Conservation (phyloP, 2,329 filamentous ascomycete species). For the Botrytis cinerea region DNA sequence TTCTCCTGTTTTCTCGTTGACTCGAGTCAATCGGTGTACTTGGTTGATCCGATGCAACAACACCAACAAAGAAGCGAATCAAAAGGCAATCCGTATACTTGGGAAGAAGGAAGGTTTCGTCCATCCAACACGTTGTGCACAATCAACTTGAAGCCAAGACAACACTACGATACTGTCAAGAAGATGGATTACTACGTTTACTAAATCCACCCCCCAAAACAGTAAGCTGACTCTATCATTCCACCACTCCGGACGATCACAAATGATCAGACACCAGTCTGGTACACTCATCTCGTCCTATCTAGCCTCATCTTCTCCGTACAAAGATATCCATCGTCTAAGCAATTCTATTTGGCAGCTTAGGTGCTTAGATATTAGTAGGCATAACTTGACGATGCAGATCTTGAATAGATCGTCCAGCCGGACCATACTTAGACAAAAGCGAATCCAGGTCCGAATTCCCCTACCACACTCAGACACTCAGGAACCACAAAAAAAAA, state of each 20-base stretch:
- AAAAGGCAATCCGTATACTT: background rate
- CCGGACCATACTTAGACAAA: background rate
- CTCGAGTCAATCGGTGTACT: background rate
- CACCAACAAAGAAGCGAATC: background rate
- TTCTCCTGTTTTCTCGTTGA: background rate
- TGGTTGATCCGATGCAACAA: background rate
- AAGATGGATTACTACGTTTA: background rate
- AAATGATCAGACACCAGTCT: background rate
- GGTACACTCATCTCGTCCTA: background rate
- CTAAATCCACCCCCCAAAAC: background rate
- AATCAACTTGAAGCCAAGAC: slow-evolving; percentile 3
- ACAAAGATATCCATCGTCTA: background rate
- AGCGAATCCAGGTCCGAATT: slow-evolving; percentile 5
- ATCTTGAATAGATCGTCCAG: background rate
- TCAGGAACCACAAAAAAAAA: slow-evolving; percentile 6
- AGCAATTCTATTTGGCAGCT: background rate
- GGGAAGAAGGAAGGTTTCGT: background rate
- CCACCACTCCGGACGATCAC: background rate
- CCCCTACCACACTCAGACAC: background rate
- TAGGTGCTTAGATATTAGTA: background rate
- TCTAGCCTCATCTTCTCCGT: background rate
- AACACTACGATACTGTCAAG: background rate
- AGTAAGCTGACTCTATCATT: slow-evolving; percentile 13
- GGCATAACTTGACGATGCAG: background rate
- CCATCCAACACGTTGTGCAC: background rate